These are phyloP conservation scores for Colletotrichum chrysophilum DNA, from an alignment of 2,329 filamentous ascomycete species.

Conservation along the genomic window DNA sequence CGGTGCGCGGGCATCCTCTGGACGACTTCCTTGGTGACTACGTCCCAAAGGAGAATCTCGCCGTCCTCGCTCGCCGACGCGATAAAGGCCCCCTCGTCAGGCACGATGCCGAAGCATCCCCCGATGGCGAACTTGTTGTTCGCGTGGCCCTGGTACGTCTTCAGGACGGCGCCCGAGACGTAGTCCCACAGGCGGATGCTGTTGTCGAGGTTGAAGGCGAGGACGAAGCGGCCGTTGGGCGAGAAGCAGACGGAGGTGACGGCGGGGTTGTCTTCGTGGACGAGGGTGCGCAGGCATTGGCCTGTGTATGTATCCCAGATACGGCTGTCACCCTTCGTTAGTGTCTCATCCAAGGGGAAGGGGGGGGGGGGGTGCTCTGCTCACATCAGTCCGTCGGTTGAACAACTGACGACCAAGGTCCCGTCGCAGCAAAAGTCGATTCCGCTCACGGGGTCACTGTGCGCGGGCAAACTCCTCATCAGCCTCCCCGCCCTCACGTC, in stretches of 20 bases:
- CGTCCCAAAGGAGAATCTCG: conserved; percentile 86
- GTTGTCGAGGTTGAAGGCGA: conserved; percentile 90
- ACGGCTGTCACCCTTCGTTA: conserved; percentile 53
- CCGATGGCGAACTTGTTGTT: conserved; percentile 87
- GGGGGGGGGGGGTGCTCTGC: conserved; percentile 38
- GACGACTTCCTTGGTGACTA: conserved; percentile 81
- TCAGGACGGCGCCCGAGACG: conserved; percentile 86
- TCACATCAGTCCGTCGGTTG: conserved; percentile 86
- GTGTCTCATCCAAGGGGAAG: too few species aligned
- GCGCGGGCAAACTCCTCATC: conserved; percentile 91
- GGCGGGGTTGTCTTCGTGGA: conserved; percentile 94
- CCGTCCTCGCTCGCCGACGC: conserved; percentile 90
- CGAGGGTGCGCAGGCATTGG: conserved; percentile 91
- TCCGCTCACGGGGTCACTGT: conserved; percentile 91
- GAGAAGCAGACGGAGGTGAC: conserved; percentile 91
- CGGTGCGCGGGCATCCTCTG: conserved; percentile 63
- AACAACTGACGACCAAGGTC: conserved; percentile 89
- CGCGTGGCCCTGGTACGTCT: conserved; percentile 93
- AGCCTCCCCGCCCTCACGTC: conserved; percentile 86
- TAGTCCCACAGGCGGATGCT: conserved; percentile 96
- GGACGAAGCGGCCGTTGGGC: conserved; percentile 90
- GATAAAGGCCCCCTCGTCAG: conserved; percentile 59
- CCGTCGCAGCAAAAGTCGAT: conserved; percentile 95
- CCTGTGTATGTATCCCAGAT: conserved; percentile 97
- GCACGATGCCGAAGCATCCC: conserved; percentile 75